Percentiles rank a stretch among this genome's conserved stretches.
phyloP scores from a whole-genome alignment of 495 filamentous ascomycete genomes.

The Trichoderma parareesei region DNA sequence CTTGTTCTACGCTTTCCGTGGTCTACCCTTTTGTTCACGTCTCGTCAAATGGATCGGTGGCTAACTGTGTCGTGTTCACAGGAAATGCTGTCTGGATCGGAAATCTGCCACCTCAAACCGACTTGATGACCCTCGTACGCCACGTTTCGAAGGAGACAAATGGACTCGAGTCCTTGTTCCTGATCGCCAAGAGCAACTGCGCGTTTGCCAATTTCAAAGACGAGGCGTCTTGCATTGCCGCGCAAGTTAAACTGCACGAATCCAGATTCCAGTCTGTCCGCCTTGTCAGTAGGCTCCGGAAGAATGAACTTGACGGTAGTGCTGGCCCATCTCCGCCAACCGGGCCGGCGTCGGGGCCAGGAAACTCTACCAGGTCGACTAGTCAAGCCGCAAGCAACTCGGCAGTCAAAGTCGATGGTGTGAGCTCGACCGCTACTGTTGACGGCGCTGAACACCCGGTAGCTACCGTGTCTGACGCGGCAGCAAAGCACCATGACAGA shows the following conservation, averaged over 20 bases:
- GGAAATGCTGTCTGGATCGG: slow-evolving; percentile 96
- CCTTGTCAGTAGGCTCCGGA: slow-evolving; percentile 84
- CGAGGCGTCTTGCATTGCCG: slow-evolving; percentile 65
- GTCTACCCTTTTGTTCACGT: background rate
- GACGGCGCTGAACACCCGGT: slow-evolving; percentile 6
- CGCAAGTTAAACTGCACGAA: slow-evolving; percentile 81
- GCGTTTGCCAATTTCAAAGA: slow-evolving; percentile 95
- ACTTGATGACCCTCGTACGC: slow-evolving; percentile 73
- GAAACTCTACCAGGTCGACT: slow-evolving; percentile 18
- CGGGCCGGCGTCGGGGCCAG: slow-evolving; percentile 34
- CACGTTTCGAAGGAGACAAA: slow-evolving; percentile 80
- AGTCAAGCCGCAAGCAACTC: slow-evolving; percentile 16
- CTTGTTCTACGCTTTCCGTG: background rate
- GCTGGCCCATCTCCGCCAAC: slow-evolving; percentile 42
- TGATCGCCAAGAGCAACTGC: slow-evolving; percentile 97
- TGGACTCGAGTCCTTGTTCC: slow-evolving; percentile 82
- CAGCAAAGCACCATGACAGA: slow-evolving; percentile 47
- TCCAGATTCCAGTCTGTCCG: slow-evolving; percentile 81
- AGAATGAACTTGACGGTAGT: slow-evolving; percentile 46
- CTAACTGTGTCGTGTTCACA: slow-evolving; percentile 14
- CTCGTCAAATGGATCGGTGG: background rate
- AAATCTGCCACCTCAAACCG: slow-evolving; percentile 78
- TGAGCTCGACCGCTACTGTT: slow-evolving; percentile 15
- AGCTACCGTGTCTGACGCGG: slow-evolving; percentile 15
- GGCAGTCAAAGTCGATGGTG: slow-evolving; percentile 17